Evolutionary conservation across 352 stramenopile species (phyloP), one percentile per base, ranked within the genome.

Genomic region (Pythium diclinum): DNA sequence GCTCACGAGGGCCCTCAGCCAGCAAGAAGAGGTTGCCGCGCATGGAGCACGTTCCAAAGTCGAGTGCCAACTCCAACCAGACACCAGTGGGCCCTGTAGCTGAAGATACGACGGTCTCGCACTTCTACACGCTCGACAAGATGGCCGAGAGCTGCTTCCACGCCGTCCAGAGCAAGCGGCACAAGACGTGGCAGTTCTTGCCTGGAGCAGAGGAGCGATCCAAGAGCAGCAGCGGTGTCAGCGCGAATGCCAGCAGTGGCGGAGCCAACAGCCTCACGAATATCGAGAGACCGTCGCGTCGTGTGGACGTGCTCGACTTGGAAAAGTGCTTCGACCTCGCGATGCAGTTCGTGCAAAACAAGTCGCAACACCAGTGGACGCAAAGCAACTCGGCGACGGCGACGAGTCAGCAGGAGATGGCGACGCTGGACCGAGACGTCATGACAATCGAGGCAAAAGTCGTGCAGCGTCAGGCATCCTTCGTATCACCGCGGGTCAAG

Each of bases 81-180:
- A 16, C 8, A 11, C 21, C 25, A 14, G 17, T 11, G 16, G 17
- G 32, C 3, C 28, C 54, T 16, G 72, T 80, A 3, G 69, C 79
- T 0, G 62, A 79, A 1, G 73, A 74, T 25, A 34, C 72, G 1
- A 34, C 72, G 1, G 73, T 88, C 17, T 87, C 78, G 30, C 85
- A 89, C 60, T 88, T 92, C 49, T 94, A 94, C 71, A 88, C 85
- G 23, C 72, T 92, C 23, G 83, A 92, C 61, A 87, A 81, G 38
- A 76, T 92, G 65, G 71, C 79, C 1, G 79, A 85, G 44, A 87
- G 74, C 32, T 92, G 81, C 53, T 87, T 85, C 36, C 83, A 91
- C 57, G 83, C 81, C 3, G 77, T 82, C 4, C 80, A 88, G 46
- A 87, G 81, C 55, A 79, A 82, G 55, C 65, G 69, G 1, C 81